Conservation (phyloP, 805 yeast genomes). For the Hanseniaspora hatyaiensis region DNA sequence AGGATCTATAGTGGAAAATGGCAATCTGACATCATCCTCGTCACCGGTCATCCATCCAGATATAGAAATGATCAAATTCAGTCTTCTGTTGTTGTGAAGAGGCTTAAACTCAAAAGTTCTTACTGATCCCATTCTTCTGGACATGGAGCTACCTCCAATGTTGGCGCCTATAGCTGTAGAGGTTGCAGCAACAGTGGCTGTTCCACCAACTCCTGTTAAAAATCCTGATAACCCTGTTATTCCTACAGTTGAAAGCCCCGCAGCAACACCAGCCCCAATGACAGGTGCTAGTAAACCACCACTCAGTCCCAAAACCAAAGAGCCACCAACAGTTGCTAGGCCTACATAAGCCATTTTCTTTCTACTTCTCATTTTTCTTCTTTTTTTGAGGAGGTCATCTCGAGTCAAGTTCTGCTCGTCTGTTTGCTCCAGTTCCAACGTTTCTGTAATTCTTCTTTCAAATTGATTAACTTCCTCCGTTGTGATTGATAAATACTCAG, state of each 20-base stretch:
- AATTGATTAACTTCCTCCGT: conserved; percentile 72
- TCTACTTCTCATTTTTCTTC: conserved; percentile 54
- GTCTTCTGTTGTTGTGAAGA: conserved; percentile 76
- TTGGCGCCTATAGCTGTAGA: conserved; percentile 85
- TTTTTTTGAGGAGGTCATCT: conserved; percentile 49
- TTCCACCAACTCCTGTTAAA: conserved; percentile 93
- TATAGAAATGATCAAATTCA: conserved; percentile 76
- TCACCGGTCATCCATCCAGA: conserved; percentile 97
- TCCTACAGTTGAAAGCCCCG: conserved; percentile 90
- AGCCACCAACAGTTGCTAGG: conserved; percentile 91
- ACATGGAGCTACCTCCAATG: conserved; percentile 78
- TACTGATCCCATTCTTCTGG: conserved; percentile 78
- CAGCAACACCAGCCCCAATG: conserved; percentile 96
- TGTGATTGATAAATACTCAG: conserved; percentile 45
- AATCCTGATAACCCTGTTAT: conserved; percentile 88
- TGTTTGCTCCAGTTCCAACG: conserved; percentile 76
- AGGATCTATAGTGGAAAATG: conserved; percentile 93
- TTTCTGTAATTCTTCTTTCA: conserved; percentile 81
- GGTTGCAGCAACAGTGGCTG: conserved; percentile 83
- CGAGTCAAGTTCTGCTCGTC: conserved; percentile 68
- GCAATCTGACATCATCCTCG: conserved; percentile 89
- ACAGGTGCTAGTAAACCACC: conserved; percentile 96
- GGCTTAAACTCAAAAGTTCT: conserved; percentile 90
- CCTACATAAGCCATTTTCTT: conserved; percentile 79
- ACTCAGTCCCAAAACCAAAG: conserved; percentile 82